Evolutionary conservation across 306 rosid genomes (phyloP), one percentile per base, ranked within the genome.

Genomic region (Pyrus pyrifolia): DNA sequence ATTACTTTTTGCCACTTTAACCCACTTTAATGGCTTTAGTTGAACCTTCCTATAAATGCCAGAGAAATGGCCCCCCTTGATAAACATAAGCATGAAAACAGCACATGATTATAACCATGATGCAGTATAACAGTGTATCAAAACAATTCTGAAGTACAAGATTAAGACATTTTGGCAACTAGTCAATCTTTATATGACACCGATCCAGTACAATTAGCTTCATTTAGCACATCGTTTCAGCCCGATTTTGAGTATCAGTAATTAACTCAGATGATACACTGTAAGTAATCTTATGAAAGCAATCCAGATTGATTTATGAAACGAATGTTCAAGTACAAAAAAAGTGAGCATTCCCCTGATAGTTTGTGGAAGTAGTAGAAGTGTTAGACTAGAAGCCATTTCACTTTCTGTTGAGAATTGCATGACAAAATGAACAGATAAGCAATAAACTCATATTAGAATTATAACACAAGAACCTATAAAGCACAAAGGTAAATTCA

Each of bases 11-110:
- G 91, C 58, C 51, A 90, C 90, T 82, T 90, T 92, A 76, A 76
- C 88, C 99, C 99, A 95, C 81, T 92, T 88, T 72, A 89, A 87
- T 49, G 99, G 99, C 87, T 95, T 95, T 78, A 95, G 86, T 82
- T 95, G 99, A 82, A 95, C 99, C 83, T 95, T 95, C 85, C 97
- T 85, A 85, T 92, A 95, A 62, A 95, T 95, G 73, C 99, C 97
- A 70, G 97, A 92, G 87, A 95, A 95, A 87, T 95, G 96, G 38
- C 97, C 99, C 63, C 97, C 97, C 99, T 95, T 84, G 70, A 78
- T 30, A 74, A 82, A 55, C 11, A 55, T 19, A 19, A 55, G 60
- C 58, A 82, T 46, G 82, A 76, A 81, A 79, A 38, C n/a, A 70
- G 81, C 31, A 81, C 33, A 82, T 75, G 49, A 83, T 76, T 76